Conservation (phyloP, 106 monocot genomes). For the Alisma plantagoaquatica region DNA sequence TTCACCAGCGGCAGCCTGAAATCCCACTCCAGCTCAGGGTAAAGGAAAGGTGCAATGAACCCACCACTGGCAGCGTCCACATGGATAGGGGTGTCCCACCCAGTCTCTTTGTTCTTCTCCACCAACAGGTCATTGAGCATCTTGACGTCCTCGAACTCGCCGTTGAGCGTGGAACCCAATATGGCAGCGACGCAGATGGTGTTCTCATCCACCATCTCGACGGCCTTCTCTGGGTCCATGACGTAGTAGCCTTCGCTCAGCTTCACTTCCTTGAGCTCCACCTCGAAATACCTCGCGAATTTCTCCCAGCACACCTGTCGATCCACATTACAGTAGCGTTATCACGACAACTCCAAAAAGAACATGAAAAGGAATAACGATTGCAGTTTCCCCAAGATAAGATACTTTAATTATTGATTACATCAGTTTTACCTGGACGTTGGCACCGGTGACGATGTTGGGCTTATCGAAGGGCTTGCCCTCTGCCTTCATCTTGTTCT, state of each 20-base stretch:
- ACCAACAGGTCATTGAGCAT: slow-evolving; percentile 21
- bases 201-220: slow-evolving; percentile 19
- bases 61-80: slow-evolving; percentile 94
- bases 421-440: slow-evolving; percentile 26
- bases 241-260: slow-evolving; percentile 14
- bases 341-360: background rate
- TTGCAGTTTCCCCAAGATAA: background rate
- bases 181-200: slow-evolving; percentile 24
- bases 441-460: slow-evolving; percentile 26
- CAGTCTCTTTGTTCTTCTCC: slow-evolving; percentile 19
- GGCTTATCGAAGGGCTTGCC: slow-evolving; percentile 20
- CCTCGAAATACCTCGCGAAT: slow-evolving; percentile 19
- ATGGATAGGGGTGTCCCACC: slow-evolving; percentile 78
- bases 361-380: background rate
- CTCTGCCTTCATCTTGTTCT: slow-evolving; percentile 26
- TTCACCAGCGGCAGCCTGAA: slow-evolving; percentile 78
- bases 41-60: slow-evolving; percentile 81
- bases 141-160: slow-evolving; percentile 28
- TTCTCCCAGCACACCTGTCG: slow-evolving; percentile 19
- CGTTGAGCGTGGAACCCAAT: slow-evolving; percentile 25
- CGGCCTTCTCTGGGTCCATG: slow-evolving; percentile 19
- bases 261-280: slow-evolving; percentile 23
- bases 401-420: too few relatives aligned
- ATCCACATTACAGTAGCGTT: background rate
- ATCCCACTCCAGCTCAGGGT: slow-evolving; percentile 92